Conservation (phyloP, 2,329 filamentous ascomycete genomes). For the Ophiostoma ulmi region DNA sequence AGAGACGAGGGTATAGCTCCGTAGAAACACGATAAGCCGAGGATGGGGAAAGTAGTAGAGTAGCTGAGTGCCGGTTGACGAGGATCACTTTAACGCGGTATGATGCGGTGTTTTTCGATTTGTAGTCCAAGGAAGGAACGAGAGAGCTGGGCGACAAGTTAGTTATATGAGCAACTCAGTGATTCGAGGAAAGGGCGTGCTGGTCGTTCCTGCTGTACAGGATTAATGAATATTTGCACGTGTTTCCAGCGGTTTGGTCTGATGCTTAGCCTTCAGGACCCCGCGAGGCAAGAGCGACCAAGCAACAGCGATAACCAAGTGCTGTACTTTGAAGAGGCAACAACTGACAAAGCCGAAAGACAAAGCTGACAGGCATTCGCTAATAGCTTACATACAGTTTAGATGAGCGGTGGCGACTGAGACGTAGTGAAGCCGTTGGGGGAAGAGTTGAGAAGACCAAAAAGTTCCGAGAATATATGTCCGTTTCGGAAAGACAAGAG, state of each 20-base stretch:
- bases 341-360: neutral
- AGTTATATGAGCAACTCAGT: neutral
- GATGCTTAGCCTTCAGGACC: neutral
- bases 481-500: slow-evolving; percentile 5
- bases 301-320: neutral
- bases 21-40: slow-evolving; percentile 6
- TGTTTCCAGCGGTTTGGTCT: neutral
- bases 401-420: neutral
- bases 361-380: neutral
- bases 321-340: slow-evolving; percentile 3
- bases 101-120: neutral
- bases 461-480: neutral
- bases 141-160: neutral
- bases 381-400: neutral
- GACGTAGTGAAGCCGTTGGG: neutral
- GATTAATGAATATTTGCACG: neutral
- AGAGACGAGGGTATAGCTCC: neutral
- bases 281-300: slow-evolving; percentile 6
- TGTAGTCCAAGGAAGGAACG: neutral
- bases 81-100: neutral
- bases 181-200: neutral
- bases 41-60: neutral
- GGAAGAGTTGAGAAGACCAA: neutral
- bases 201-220: neutral
- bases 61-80: neutral